Base-by-base conservation (phyloP, 805 yeast species). In the Candida loeiensis region DNA sequence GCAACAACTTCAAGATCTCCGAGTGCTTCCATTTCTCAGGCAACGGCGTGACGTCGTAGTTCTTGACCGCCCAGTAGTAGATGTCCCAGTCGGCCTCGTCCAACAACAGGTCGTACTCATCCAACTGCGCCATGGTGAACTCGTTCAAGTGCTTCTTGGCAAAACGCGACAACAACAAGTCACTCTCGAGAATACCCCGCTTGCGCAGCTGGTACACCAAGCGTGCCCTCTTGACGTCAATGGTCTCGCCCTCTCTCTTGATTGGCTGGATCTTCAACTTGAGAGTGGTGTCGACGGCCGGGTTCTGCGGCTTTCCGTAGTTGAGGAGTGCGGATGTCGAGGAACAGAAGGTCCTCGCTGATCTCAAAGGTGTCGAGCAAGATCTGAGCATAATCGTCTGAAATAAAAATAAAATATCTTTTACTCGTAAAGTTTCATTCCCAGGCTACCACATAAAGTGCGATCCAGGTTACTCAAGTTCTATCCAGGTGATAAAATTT, bases 21-120 rank as follows among this genome's bases (percentile, higher is more conserved):
- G 85, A 77, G 43, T 82, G 56, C 56, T 80, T 72, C 96, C 96
- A 93, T 56, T 77, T 76, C 29, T 85, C 88, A 12, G 98, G 97
- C 47, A 91, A 71, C 11, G 95, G 95, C 34, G 90, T 85, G 14
- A 85, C 79, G 25, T 77, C 80, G 53, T 66, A 85, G 59, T 90
- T 87, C 49, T 77, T 78, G 2, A 97, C 88, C 18, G 95, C 95
- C 99, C 99, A 91, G 67, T 93, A 93, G 63, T 87, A 93, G 45
- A 93, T 90, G 62, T 93, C 99, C 99, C 99, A 93, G 63, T 93
- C 99, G n/a, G 91, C 78, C 63, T 91, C 95, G 61, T 93, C 95
- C 56, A 93, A 72, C 43, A 93, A 64, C 42, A 72, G 58, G 56
- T 91, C 97, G 61, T 87, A 93, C 61, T 93, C 98, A 34, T 79